A percentile compares a stretch with the other conserved stretches of the same genome.
Evolutionary conservation across 108 stramenopile species (phyloP).

Genomic region (Thalassiosira profunda): DNA sequence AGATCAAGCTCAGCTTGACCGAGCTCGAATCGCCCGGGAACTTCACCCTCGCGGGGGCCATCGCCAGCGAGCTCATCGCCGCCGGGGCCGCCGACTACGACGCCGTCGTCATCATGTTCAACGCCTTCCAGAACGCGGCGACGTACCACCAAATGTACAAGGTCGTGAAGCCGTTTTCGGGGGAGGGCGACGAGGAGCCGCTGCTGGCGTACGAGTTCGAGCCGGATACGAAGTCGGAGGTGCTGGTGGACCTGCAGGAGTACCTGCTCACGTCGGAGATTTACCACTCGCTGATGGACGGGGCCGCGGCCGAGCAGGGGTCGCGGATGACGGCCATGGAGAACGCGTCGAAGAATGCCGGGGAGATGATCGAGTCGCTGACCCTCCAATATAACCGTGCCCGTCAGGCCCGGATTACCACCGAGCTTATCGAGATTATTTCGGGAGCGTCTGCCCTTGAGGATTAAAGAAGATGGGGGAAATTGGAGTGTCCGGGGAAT

Average conservation of each 20-base stretch:
- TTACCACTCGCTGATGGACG: slow-evolving; percentile 97
- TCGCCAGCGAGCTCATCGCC: slow-evolving; percentile 84
- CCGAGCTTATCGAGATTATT: slow-evolving; percentile 99
- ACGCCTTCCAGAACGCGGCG: slow-evolving; percentile 85
- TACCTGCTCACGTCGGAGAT: slow-evolving; percentile 95
- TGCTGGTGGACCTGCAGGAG: slow-evolving; percentile 94
- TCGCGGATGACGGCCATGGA: slow-evolving; percentile 99
- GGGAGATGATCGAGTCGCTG: slow-evolving; percentile 97
- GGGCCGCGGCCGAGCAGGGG: slow-evolving; percentile 97
- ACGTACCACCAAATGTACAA: slow-evolving; percentile 91
- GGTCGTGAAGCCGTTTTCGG: slow-evolving; percentile 74
- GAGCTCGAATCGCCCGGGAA: slow-evolving; percentile 84
- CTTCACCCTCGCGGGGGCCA: slow-evolving; percentile 78
- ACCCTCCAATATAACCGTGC: slow-evolving; percentile 99
- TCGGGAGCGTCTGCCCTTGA: slow-evolving; percentile 99
- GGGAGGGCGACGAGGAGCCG: slow-evolving; percentile 70
- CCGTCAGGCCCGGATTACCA: slow-evolving; percentile 99
- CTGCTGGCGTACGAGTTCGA: slow-evolving; percentile 97
- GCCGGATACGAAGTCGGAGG: slow-evolving; percentile 93
- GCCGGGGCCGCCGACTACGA: slow-evolving; percentile 84
- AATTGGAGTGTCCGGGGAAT: too few relatives aligned
- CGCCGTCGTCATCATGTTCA: slow-evolving; percentile 86
- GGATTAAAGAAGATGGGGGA: slow-evolving; percentile 48
- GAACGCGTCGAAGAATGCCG: slow-evolving; percentile 99
- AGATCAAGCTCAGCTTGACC: slow-evolving; percentile 72